Evolutionary conservation across 768 basidiomycete species (phyloP), one percentile per base, ranked within the genome.

Genomic region (Hysterangium stoloniferum): DNA sequence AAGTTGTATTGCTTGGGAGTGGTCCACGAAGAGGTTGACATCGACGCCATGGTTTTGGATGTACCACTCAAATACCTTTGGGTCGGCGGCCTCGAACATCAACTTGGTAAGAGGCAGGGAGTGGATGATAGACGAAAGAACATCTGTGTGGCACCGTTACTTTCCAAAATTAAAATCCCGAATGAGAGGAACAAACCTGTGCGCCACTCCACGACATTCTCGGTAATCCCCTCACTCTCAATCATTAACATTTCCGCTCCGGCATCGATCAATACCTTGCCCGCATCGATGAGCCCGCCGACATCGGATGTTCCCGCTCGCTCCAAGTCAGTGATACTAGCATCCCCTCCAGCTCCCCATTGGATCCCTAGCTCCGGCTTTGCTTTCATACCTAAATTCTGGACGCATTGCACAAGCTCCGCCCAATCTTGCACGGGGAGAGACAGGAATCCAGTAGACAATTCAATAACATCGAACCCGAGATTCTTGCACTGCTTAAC

Each of bases 81-180:
- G 69, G 54, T 72, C 73, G 7, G 73, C 71, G 5, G 69, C 71
- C 55, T 72, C 70, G 54, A 72, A 73, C 72, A 73, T 73, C 51
- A 73, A 64, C 50, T 71, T 70, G 34, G 70, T 66, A 36, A 66
- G 62, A 7, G 70, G 71, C 5, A 74, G 62, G 4, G 61, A 63
- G 31, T 66, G 64, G 25, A 66, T 68, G 33, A 74, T 68, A 8
- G 63, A 62, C 22, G 69, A 70, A 43, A 74, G 71, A 32, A 67
- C 70, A 53, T 74, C 72, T 41, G 68, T 71, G 25, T n/a, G 11
- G 19, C 34, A 11, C 12, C 34, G 19, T 35, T 35, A 11, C 34
- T 35, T 19, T 35, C 12, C 34, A 11, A 19, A 11, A 19, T 35
- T 11, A 35, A 11, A 35, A 11, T 35, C 19, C 34, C 11, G 34